Conservation (phyloP, 768 basidiomycete genomes). For the Collybiopsis luxurians region DNA sequence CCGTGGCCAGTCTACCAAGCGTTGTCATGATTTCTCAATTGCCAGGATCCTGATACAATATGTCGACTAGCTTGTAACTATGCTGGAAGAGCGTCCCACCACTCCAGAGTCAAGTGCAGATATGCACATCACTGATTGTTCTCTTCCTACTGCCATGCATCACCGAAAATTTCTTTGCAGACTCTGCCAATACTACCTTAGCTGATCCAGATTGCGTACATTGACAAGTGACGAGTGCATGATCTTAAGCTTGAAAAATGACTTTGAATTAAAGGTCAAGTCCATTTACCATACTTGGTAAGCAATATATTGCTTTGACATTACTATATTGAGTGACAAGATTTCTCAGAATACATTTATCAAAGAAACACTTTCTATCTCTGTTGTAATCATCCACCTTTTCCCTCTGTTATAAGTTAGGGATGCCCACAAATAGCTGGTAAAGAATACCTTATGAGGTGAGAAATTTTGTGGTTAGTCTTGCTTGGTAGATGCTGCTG, state of each 20-base stretch:
- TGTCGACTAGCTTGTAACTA: constrained; percentile 20
- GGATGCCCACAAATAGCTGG: constrained; percentile 30
- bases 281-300: constrained; percentile 40
- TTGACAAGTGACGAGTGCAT: constrained; percentile 20
- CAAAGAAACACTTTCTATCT: constrained; percentile 44
- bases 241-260: constrained; percentile 9
- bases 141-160: constrained; percentile 28
- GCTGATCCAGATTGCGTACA: too few species aligned
- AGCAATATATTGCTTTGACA: constrained; percentile 9
- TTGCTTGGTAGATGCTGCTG: too few species aligned
- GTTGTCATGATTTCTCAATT: neutral
- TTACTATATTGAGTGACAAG: too few species aligned
- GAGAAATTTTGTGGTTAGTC: constrained; percentile 11
- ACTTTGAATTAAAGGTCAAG: constrained; percentile 14
- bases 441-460: constrained; percentile 37
- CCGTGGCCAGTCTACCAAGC: neutral
- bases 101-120: constrained; percentile 17
- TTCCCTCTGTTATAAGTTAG: constrained; percentile 37
- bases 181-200: constrained; percentile 21
- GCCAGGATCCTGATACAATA: too few species aligned
- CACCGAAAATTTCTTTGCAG: constrained; percentile 28
- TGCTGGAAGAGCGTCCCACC: neutral
- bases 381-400: constrained; percentile 37
- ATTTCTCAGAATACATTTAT: constrained; percentile 41
- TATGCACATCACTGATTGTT: too few species aligned